Base-by-base conservation (phyloP, 345 rosid species). In the Turritis glabra region DNA sequence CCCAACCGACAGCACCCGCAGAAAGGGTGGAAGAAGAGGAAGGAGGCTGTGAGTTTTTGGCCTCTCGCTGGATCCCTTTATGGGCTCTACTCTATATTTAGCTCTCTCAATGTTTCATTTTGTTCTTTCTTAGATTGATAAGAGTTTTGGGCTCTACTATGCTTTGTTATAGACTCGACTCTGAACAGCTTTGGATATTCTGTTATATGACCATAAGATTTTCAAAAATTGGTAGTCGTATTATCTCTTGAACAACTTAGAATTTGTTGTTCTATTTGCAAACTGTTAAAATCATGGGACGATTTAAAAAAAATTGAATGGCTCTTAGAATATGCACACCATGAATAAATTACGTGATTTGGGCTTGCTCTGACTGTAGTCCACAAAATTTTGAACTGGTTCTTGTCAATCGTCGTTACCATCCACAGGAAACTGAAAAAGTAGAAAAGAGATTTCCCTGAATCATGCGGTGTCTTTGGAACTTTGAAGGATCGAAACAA, bases 1-100 rank as follows among this genome's bases (percentile, higher is more conserved):
- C 73, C 93, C 93, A 3, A 88, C 91, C 0, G 93, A 90, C 78
- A 88, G 94, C 74, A 90, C 97, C 38, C 89, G 97, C 15, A 62
- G 92, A 81, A 90, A 90, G 90, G 80, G 92, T 66, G 97, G 97
- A 51, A 82, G 97, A 73, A 84, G 94, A 67, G 96, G 96, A 50
- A 85, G 96, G 70, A 88, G 93, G 83, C 89, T 89, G 61, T 89
- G 76, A 88, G 73, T 38, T 35, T 29, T 43, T 11, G 58, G 57
- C 25, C 6, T 3, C 9, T 3, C 9, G 25, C 10, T 5, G 33
- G 44, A 55, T 23, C n/a, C 6, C 11, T 51, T 52, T 61, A 29
- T 69, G 69, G 47, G 6, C 9, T 40, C 22, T 4, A 12, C 41
- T 26, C 53, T 35, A 18, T 14, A 32, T 66, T 43, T 67, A 37